phyloP scores from a whole-genome alignment of 169 alveolate genomes.

The Cryptosporidium felis region DNA sequence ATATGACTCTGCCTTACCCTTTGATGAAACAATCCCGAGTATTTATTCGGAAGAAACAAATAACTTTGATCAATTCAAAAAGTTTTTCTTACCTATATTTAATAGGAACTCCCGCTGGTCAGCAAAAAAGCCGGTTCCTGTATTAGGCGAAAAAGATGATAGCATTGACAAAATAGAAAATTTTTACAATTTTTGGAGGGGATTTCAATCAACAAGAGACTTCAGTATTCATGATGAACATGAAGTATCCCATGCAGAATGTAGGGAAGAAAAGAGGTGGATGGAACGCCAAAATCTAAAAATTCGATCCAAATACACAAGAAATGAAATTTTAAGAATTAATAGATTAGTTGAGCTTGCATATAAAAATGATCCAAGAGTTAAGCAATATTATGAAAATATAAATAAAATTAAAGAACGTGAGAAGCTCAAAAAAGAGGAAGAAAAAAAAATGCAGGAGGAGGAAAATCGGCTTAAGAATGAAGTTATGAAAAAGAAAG shows the following conservation, averaged over 20 bases:
- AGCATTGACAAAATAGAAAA: slow-evolving; percentile 83
- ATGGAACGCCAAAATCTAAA: slow-evolving; percentile 93
- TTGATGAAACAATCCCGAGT: slow-evolving; percentile 92
- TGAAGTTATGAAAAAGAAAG: slow-evolving; percentile 75
- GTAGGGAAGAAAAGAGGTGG: slow-evolving; percentile 92
- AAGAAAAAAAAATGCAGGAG: slow-evolving; percentile 78
- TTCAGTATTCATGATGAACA: slow-evolving; percentile 90
- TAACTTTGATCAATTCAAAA: slow-evolving; percentile 75
- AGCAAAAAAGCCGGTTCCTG: slow-evolving; percentile 90
- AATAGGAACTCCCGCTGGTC: slow-evolving; percentile 87
- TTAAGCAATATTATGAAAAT: slow-evolving; percentile 77
- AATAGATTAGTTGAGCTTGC: slow-evolving; percentile 89
- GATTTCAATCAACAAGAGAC: slow-evolving; percentile 89
- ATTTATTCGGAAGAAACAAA: slow-evolving; percentile 77
- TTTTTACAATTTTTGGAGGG: slow-evolving; percentile 91
- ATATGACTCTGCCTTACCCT: slow-evolving; percentile 91
- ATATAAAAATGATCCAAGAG: slow-evolving; percentile 86
- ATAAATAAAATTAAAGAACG: slow-evolving; percentile 79
- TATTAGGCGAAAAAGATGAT: slow-evolving; percentile 86
- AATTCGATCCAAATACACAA: slow-evolving; percentile 85
- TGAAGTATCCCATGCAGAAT: slow-evolving; percentile 89
- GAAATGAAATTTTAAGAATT: slow-evolving; percentile 88
- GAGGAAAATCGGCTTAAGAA: slow-evolving; percentile 70
- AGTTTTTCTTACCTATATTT: slow-evolving; percentile 83
- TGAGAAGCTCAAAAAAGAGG: slow-evolving; percentile 76